Evolutionary conservation across 2,329 filamentous ascomycete species (phyloP).

Genomic region (Ophiocordyceps unilateralis): DNA sequence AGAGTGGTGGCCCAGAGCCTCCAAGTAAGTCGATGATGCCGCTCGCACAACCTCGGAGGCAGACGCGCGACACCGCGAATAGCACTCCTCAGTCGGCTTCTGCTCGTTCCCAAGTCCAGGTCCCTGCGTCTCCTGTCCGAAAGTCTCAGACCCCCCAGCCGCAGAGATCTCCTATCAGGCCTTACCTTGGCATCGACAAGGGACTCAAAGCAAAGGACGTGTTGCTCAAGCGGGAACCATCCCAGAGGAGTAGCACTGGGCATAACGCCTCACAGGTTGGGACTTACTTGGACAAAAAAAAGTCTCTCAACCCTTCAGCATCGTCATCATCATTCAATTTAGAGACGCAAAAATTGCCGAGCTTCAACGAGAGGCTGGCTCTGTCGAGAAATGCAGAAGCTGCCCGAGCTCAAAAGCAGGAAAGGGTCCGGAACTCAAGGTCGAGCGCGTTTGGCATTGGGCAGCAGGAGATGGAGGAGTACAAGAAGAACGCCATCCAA

Average conservation of each 20-base stretch:
- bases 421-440: constrained; percentile 34
- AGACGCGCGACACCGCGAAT: constrained; percentile 8
- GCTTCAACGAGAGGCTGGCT: constrained; percentile 76
- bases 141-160: constrained; percentile 30
- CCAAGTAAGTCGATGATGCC: constrained; percentile 7
- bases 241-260: constrained; percentile 15
- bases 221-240: constrained; percentile 60
- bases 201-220: constrained; percentile 65
- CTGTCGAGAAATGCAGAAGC: constrained; percentile 44
- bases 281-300: constrained; percentile 27
- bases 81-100: constrained; percentile 4
- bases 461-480: constrained; percentile 39
- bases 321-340: constrained; percentile 8
- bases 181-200: constrained; percentile 78
- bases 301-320: constrained; percentile 15
- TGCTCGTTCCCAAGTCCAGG: constrained; percentile 38
- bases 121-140: constrained; percentile 60
- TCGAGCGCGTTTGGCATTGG: constrained; percentile 40
- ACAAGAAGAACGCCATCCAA: constrained; percentile 38
- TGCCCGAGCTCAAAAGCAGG: constrained; percentile 29
- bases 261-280: constrained; percentile 9
- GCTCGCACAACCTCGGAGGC: constrained; percentile 6
- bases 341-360: constrained; percentile 23
- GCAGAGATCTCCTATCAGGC: constrained; percentile 60
- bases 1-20: constrained; percentile 6